Evolutionary conservation across 495 filamentous ascomycete genomes (phyloP).

Genomic region (Aspergillus egyptiacus): DNA sequence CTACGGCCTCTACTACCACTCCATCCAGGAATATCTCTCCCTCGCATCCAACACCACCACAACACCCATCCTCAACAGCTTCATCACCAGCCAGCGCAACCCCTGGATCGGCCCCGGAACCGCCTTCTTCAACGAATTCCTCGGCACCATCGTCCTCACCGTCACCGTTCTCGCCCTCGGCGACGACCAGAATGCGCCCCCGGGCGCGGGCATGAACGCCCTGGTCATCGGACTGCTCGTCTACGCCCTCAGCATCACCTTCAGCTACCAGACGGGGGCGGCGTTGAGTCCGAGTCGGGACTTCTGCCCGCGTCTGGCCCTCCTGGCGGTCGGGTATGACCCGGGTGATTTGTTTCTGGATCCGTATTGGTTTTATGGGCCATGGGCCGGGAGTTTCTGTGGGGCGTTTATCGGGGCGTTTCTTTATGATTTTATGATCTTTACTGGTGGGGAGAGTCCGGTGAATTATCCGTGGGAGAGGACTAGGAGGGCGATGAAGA

Average conservation of each 20-base stretch:
- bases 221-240: constrained; percentile 44
- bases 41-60: constrained; percentile 25
- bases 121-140: constrained; percentile 48
- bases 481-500: constrained; percentile 29
- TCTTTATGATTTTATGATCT: constrained; percentile 50
- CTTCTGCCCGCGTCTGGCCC: constrained; percentile 43
- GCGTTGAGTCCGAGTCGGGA: constrained; percentile 48
- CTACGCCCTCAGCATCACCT: constrained; percentile 37
- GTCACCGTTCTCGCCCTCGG: constrained; percentile 47
- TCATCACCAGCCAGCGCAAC: constrained; percentile 36
- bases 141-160: constrained; percentile 41
- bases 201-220: constrained; percentile 48
- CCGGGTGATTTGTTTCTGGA: constrained; percentile 34
- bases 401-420: constrained; percentile 43
- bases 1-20: constrained; percentile 46
- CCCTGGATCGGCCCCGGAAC: constrained; percentile 39
- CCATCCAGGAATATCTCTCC: constrained; percentile 36
- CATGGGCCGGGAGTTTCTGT: constrained; percentile 40
- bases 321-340: constrained; percentile 40
- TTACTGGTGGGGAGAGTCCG: constrained; percentile 47
- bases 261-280: constrained; percentile 45
- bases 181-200: constrained; percentile 50
- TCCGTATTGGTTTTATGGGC: constrained; percentile 49
- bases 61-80: constrained; percentile 32
- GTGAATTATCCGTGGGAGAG: constrained; percentile 45